Evolutionary conservation across 441 rosid species (phyloP).

Genomic region (Pelargonium australe): DNA sequence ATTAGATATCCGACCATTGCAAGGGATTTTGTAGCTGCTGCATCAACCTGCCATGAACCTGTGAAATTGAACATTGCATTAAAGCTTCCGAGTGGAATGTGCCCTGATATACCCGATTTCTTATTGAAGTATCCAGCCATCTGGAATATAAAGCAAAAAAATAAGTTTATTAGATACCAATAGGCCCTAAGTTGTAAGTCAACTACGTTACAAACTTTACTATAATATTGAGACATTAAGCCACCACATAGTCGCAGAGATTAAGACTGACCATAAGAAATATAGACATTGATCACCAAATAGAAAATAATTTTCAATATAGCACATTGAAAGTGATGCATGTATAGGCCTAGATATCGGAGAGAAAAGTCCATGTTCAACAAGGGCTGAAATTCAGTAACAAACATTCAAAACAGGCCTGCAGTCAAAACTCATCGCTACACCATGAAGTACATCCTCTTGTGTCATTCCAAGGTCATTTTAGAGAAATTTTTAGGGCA

Average conservation of each 20-base stretch:
- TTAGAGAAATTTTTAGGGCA: too few species aligned
- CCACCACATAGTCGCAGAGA: neutral
- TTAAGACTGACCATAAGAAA: neutral
- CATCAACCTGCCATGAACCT: slow-evolving; percentile 65
- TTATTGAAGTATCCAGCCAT: slow-evolving; percentile 57
- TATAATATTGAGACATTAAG: slow-evolving; percentile 4
- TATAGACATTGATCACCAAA: neutral
- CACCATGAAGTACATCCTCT: too few species aligned
- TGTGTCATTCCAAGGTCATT: too few species aligned
- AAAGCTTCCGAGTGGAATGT: slow-evolving; percentile 66
- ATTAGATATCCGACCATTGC: slow-evolving; percentile 57
- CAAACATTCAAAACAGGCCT: too few species aligned
- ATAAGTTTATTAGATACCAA: slow-evolving; percentile 10
- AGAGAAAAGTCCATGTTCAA: too few species aligned
- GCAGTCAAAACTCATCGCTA: too few species aligned
- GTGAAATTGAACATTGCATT: slow-evolving; percentile 77
- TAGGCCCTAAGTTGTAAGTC: neutral
- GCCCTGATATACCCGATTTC: slow-evolving; percentile 47
- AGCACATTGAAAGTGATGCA: neutral
- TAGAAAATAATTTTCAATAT: neutral
- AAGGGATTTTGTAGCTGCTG: slow-evolving; percentile 68
- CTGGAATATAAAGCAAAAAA: slow-evolving; percentile 38
- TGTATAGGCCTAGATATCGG: too few species aligned
- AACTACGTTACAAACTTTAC: slow-evolving; percentile 14
- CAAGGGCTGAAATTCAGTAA: too few species aligned